A percentile compares a stretch with the other conserved stretches of the same genome.
These are phyloP conservation scores for Trametes sp. DNA, from an alignment of 1,284 basidiomycete species.

Conservation along the genomic window DNA sequence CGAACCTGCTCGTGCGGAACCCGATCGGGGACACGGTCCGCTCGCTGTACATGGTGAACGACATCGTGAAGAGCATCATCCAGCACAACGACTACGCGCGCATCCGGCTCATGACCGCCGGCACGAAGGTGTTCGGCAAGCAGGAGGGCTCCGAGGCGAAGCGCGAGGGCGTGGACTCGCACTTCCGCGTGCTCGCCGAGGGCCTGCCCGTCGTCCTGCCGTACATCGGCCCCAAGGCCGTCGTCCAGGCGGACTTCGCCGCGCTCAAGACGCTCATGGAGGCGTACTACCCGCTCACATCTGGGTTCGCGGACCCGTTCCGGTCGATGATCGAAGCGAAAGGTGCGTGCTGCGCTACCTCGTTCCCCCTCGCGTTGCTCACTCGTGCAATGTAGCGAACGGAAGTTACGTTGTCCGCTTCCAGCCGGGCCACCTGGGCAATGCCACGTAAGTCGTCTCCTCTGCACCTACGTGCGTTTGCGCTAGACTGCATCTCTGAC, in stretches of 20 bases:
- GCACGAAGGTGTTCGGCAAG: constrained; percentile 85
- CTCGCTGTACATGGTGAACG: constrained; percentile 91
- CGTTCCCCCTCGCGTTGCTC: not conserved
- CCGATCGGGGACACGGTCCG: constrained; percentile 80
- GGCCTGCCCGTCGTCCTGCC: constrained; percentile 86
- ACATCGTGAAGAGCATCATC: constrained; percentile 83
- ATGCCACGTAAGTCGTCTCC: constrained; percentile 56
- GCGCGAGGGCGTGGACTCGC: constrained; percentile 56
- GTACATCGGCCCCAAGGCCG: constrained; percentile 70
- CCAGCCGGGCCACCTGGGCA: constrained; percentile 58
- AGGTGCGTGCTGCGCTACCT: constrained; percentile 33
- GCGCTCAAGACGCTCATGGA: constrained; percentile 75
- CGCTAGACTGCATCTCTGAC: too few species aligned
- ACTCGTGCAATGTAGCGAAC: constrained; percentile 49
- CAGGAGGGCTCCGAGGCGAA: constrained; percentile 58
- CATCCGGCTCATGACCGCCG: constrained; percentile 89
- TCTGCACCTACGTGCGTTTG: not conserved
- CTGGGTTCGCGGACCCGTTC: constrained; percentile 68
- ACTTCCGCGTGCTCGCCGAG: constrained; percentile 86
- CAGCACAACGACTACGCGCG: constrained; percentile 85
- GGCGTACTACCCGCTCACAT: constrained; percentile 78
- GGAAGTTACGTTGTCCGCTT: constrained; percentile 83
- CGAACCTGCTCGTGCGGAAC: constrained; percentile 89
- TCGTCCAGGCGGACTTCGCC: constrained; percentile 67
- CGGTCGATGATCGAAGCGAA: constrained; percentile 53